Base-by-base conservation (phyloP, 495 filamentous ascomycete species). In the Collariella sp. region DNA sequence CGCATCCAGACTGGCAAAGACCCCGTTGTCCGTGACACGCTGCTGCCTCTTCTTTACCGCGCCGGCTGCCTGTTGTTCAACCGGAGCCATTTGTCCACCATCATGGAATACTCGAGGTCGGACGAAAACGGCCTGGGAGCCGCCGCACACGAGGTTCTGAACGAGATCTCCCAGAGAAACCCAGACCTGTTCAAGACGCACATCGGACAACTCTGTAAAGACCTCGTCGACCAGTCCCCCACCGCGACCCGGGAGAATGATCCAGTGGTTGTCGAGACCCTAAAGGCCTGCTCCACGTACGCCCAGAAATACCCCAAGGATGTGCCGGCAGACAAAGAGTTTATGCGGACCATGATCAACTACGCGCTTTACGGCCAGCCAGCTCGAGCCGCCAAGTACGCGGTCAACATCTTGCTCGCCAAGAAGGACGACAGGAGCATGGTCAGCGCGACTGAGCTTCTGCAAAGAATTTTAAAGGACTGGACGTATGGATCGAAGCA, bases 261-360 rank as follows among this genome's bases (percentile, higher is more conserved):
- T 50, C 60, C 79, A 2, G 73, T 79, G 2, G 83, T 86, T 10
- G 88, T 90, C 18, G 88, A 95, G 64, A 91, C 89, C 6, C 76
- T 99, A 53, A 96, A 94, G 66, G 91, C 93, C 6, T 95, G 90
- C 61, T 85, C 90, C 7, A 85, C 85, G 3, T 97, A 95, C 65
- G 89, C 91, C 9, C 83, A 80, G 58, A 88, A 82, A 58, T 89
- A 91, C 54, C 86, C 91, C 0, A 78, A 82, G 18, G 91, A 96
- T 42, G 79, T 97, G 47, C 88, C 91, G 0, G 79, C 83, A 50
- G 89, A 95, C 54, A 83, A 87, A 42, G 91, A 88, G 58, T 94
- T 97, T 55, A 70, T 82, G 22, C 84, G 91, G 58, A 83, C 89
- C 16, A 75, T 97, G 62, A 78, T 84, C 39, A 83, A 76, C 55